Evolutionary conservation across 2,329 filamentous ascomycete species (phyloP).

Genomic region (Talaromyces sp.): DNA sequence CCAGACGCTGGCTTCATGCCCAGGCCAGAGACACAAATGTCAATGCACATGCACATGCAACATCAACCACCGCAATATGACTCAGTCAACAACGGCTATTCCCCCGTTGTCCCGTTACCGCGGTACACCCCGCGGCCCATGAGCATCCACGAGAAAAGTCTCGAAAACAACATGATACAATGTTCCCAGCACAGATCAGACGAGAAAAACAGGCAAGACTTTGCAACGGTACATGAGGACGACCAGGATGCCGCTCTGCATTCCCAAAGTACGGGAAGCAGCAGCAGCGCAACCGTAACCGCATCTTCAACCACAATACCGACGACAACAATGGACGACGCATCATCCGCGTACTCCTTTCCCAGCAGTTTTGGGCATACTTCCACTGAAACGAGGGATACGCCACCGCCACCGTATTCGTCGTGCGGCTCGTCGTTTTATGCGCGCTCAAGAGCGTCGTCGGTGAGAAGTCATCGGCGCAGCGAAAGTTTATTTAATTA

Average conservation of each 20-base stretch:
- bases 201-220: conserved; percentile 31
- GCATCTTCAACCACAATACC: not conserved
- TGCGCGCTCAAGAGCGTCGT: conserved; percentile 34
- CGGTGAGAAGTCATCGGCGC: conserved; percentile 22
- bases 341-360: conserved; percentile 40
- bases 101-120: conserved; percentile 35
- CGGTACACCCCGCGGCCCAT: conserved; percentile 40
- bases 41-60: conserved; percentile 4
- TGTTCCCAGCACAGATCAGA: conserved; percentile 26
- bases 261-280: conserved; percentile 28
- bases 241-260: conserved; percentile 7
- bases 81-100: conserved; percentile 29
- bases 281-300: conserved; percentile 9
- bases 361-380: conserved; percentile 45
- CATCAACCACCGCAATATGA: conserved; percentile 18
- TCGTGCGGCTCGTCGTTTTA: conserved; percentile 29
- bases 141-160: conserved; percentile 40
- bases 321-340: conserved; percentile 25
- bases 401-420: conserved; percentile 43
- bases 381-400: conserved; percentile 42
- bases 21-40: not conserved
- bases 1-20: conserved; percentile 15
- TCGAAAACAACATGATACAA: conserved; percentile 29
- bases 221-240: conserved; percentile 18
- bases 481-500: conserved; percentile 11